These are phyloP conservation scores for Annulohypoxylon moriforme DNA, from an alignment of 495 filamentous ascomycete species.

Conservation along the genomic window DNA sequence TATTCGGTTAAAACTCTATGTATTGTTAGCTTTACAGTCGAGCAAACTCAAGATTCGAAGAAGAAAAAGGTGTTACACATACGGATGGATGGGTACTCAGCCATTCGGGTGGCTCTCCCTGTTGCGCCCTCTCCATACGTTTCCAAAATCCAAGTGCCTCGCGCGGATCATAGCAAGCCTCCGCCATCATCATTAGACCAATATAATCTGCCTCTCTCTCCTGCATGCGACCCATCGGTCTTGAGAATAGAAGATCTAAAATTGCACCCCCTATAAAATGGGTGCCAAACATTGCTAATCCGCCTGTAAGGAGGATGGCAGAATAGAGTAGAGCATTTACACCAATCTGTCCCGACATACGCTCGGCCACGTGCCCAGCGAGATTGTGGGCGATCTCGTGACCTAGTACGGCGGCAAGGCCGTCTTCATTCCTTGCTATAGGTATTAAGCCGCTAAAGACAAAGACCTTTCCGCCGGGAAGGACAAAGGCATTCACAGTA, in stretches of 20 bases:
- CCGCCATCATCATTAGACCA: slow-evolving; percentile 76
- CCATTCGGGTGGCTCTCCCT: slow-evolving; percentile 74
- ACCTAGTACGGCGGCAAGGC: slow-evolving; percentile 84
- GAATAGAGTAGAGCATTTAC: slow-evolving; percentile 64
- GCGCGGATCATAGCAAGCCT: slow-evolving; percentile 74
- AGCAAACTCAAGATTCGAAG: not conserved
- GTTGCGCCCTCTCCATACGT: slow-evolving; percentile 74
- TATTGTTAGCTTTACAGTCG: slow-evolving; percentile 31
- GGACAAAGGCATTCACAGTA: slow-evolving; percentile 83
- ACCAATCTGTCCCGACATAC: slow-evolving; percentile 72
- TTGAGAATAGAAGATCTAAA: slow-evolving; percentile 71
- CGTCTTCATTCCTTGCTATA: slow-evolving; percentile 76
- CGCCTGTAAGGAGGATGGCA: slow-evolving; percentile 61
- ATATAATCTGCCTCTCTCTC: slow-evolving; percentile 86
- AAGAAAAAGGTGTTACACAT: slow-evolving; percentile 44
- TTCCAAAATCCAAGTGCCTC: slow-evolving; percentile 80
- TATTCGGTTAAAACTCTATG: slow-evolving; percentile 73
- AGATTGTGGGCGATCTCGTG: slow-evolving; percentile 97
- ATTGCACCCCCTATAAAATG: slow-evolving; percentile 56
- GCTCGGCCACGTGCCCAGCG: slow-evolving; percentile 81
- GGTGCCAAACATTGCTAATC: slow-evolving; percentile 58
- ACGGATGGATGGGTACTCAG: slow-evolving; percentile 88
- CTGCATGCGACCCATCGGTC: slow-evolving; percentile 75
- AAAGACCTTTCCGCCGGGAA: slow-evolving; percentile 94
- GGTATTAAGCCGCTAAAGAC: slow-evolving; percentile 87